Evolutionary conservation across 495 filamentous ascomycete species (phyloP).

Genomic region (Bacidia rubella): DNA sequence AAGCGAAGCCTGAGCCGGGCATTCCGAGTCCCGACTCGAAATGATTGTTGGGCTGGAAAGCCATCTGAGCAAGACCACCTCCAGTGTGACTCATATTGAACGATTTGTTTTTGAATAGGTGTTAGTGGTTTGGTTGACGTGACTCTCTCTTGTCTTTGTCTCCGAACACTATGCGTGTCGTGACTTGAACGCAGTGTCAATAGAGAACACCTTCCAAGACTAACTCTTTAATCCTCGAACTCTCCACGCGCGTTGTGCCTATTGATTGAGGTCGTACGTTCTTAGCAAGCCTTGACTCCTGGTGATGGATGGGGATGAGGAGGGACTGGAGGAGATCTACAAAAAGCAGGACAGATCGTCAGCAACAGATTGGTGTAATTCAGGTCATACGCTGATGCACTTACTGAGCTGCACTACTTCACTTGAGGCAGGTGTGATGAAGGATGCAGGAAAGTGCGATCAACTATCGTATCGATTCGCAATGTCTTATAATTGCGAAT

Average conservation of each 20-base stretch:
- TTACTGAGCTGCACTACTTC: neutral
- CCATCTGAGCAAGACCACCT: constrained; percentile 99
- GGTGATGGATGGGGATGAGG: too few relatives aligned
- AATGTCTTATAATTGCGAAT: too few relatives aligned
- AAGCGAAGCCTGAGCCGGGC: constrained; percentile 67
- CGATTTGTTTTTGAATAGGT: constrained; percentile 16
- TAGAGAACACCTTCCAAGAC: too few relatives aligned
- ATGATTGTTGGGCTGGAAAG: constrained; percentile 57
- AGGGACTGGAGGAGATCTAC: neutral
- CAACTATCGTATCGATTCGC: neutral
- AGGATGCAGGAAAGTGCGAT: neutral
- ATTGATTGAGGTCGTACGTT: too few relatives aligned
- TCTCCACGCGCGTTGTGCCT: too few relatives aligned
- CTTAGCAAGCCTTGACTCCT: too few relatives aligned
- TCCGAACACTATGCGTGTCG: too few relatives aligned
- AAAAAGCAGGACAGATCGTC: neutral
- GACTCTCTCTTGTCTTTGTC: too few relatives aligned
- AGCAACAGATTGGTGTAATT: neutral
- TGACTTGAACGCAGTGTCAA: too few relatives aligned
- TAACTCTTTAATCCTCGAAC: too few relatives aligned
- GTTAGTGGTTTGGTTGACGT: neutral
- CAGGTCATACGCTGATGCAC: neutral
- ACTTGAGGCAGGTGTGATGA: neutral
- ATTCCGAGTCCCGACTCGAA: constrained; percentile 58
- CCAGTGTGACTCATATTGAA: constrained; percentile 76